Base-by-base conservation (phyloP, 2,329 filamentous ascomycete genomes). In the Lachnum nothofagi region DNA sequence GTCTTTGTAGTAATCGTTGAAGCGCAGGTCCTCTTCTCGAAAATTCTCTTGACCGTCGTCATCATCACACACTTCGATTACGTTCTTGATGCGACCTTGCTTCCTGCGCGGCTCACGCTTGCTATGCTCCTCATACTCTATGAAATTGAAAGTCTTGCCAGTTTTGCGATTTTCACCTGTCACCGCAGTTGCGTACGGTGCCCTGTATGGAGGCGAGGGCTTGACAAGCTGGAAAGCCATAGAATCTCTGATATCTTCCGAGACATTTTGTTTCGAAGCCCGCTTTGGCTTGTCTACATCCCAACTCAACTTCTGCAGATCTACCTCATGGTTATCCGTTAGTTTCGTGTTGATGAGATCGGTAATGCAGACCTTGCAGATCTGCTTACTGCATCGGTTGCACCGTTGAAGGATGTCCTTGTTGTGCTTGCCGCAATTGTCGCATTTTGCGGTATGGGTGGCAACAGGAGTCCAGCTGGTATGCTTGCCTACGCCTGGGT, bases 401-500 rank as follows among this genome's bases (percentile, higher is more conserved):
- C 52, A 54, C n/a, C 48, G 27, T 25, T 54, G 52, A 41, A 51
- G 12, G 7, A 51, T 45, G 10, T 17, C 44, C 10, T 19, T 41
- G 34, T 51, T 49, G 7, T 42, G 47, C 8, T 37, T 14, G 6
- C 33, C 17, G 22, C 51, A 53, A 2, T 12, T 27, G 23, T 53
- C 51, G 35, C 51, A 53, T 23, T 51, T 53, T 6, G 47, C 48
- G 5, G 51, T 51, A 29, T 53, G 47, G 19, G 48, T 22, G 3
- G 45, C 37, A 5, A 51, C 19, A 10, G 40, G n/a, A 1, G 25
- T 42, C 43, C 43, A 53, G 6, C n/a, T 34, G 9, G 29, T 37
- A 24, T 50, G 51, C 33, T 29, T 34, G 6, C 7, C 34, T 2
- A 8, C n/a, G 8, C 23, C 44, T 6, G 14, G 14, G 17, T 39